Percentiles rank a stretch among this genome's conserved stretches.
Evolutionary conservation across 495 filamentous ascomycete genomes (phyloP).

Genomic region (Pyrenula aspistea): DNA sequence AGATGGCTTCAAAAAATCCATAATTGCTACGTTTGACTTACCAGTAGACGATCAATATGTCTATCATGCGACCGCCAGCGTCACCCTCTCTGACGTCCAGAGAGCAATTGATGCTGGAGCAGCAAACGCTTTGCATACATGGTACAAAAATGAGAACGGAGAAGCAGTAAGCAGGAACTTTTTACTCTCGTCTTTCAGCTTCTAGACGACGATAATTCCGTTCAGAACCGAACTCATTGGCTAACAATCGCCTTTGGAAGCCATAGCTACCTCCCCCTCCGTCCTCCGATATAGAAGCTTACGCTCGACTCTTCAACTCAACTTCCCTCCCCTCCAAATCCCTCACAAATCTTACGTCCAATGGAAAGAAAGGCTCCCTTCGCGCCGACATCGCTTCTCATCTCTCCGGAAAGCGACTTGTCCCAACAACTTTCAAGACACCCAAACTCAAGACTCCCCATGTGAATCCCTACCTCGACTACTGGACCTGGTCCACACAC

Average conservation of each 20-base stretch:
- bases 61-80: conserved; percentile 43
- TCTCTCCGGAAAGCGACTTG: conserved; percentile 26
- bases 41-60: conserved; percentile 35
- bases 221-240: no score
- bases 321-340: conserved; percentile 33
- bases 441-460: conserved; percentile 23
- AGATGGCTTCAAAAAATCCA: conserved; percentile 14
- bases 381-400: conserved; percentile 34
- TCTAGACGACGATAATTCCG: not conserved
- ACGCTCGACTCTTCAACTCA: conserved; percentile 45
- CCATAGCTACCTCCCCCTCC: conserved; percentile 22
- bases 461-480: conserved; percentile 44
- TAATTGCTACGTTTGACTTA: conserved; percentile 38
- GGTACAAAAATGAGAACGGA: conserved; percentile 22
- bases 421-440: conserved; percentile 17
- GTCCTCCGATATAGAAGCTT: conserved; percentile 37
- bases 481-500: conserved; percentile 38
- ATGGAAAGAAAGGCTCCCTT: conserved; percentile 45
- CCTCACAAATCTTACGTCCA: conserved; percentile 37
- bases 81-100: conserved; percentile 41
- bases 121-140: conserved; percentile 28
- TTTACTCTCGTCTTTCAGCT: conserved; percentile 8
- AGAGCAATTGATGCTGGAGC: conserved; percentile 29
- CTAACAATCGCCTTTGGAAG: not conserved
- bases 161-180: conserved; percentile 16